Base-by-base conservation (phyloP, 768 basidiomycete genomes). In the Favolaschia claudopus region DNA sequence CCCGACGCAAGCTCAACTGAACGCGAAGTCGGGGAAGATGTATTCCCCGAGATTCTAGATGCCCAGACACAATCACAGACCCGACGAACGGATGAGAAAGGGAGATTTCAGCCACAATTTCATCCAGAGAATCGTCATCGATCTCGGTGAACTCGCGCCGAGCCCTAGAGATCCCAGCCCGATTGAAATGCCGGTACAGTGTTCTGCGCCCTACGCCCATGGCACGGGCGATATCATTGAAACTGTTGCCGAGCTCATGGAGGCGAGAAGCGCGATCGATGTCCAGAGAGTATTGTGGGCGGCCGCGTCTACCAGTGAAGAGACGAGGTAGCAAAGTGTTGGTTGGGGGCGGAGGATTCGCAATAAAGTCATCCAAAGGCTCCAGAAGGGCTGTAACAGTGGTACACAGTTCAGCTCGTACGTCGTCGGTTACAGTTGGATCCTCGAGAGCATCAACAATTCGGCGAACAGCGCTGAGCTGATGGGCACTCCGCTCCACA, bases 31-130 rank as follows among this genome's bases (percentile, higher is more conserved):
- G 40, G 17, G 69, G 69, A 12, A 75, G 25, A n/a, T 67, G 60
- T 12, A 72, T 38, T 0, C 65, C 67, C 6, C 53, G 46, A 4
- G 25, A 4, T 9, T 70, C 50, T 4, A 75, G 54, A 60, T 69
- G 67, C 0, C 73, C 72, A 1, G 55, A 31, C 0, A 70, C 19
- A 33, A 75, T 75, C 1, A 38, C 17, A 9, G 70, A 39, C 5
- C 74, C 69, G 3, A 69, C 67, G 17, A 66, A 60, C 0, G 62
- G 65, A 34, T 66, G 65, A 0, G 38, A 25, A 2, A 58, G 33
- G 0, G 56, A 58, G 7, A 58, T 58, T 22, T 58, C 56, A 1
- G 56, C 34, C 1, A 58, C 48, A 4, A 50, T 1, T 13, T 58
- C 48, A 38, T 62, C 55, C 3, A 62, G 20, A 2, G 31, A 36